Percentiles rank a stretch among this genome's conserved stretches.
Conservation (phyloP, 306 rosid genomes). For the Bauhinia variegata region DNA sequence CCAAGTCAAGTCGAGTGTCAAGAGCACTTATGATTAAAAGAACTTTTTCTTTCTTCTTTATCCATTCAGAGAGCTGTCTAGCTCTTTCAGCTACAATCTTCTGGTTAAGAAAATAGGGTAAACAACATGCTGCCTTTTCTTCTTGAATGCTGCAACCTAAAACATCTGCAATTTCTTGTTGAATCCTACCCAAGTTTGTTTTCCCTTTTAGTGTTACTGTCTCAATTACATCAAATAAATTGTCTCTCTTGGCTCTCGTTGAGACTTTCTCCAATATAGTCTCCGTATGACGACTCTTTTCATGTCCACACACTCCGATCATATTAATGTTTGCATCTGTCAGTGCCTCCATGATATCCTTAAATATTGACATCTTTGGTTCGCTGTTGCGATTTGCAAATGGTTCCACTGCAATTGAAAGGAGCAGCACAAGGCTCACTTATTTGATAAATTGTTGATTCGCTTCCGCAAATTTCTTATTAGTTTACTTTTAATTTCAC, state of each 20-base stretch:
- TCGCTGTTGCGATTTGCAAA: no score
- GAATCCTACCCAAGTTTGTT: background rate
- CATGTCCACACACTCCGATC: background rate
- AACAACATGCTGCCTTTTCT: background rate
- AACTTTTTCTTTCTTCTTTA: background rate
- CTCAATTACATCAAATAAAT: background rate
- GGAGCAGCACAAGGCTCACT: no score
- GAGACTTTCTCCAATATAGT: background rate
- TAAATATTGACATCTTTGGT: background rate
- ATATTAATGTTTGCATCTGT: background rate
- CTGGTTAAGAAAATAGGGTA: background rate
- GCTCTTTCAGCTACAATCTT: background rate
- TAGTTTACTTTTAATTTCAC: no score
- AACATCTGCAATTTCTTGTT: background rate
- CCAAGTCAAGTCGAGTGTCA: background rate
- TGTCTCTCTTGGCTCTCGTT: background rate
- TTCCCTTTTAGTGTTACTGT: background rate
- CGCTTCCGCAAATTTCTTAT: no score
- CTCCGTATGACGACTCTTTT: background rate
- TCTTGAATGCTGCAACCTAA: background rate
- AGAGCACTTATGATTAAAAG: background rate
- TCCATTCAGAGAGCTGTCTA: background rate
- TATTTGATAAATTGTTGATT: no score
- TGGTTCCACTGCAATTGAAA: no score
- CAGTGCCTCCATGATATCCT: background rate